These are phyloP conservation scores for Pleurotus ostreatus DNA, from an alignment of 768 basidiomycete genomes.

Conservation along the genomic window DNA sequence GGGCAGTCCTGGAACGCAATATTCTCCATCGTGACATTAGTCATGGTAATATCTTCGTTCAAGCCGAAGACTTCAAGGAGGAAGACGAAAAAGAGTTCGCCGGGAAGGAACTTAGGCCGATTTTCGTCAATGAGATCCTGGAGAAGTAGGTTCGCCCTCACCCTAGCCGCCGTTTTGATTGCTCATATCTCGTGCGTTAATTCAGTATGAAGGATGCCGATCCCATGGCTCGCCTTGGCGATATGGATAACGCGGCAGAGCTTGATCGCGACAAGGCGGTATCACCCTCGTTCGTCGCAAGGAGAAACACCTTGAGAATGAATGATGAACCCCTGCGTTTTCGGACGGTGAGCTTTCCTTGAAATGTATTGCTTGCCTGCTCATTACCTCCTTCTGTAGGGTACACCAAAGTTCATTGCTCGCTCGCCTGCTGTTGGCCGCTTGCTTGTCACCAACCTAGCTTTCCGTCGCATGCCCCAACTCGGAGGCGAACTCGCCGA, in stretches of 20 bases:
- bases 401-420: neutral
- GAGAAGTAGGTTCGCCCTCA: neutral
- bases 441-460: neutral
- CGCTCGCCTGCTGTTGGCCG: constrained; percentile 5
- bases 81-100: neutral
- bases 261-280: no score
- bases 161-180: neutral
- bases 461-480: neutral
- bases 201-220: no score
- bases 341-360: neutral
- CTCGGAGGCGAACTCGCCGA: neutral
- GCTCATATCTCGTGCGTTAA: neutral
- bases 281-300: neutral
- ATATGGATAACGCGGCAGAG: no score
- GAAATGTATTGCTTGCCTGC: no score
- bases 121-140: constrained; percentile 1
- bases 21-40: constrained; percentile 4
- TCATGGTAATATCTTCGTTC: neutral
- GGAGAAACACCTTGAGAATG: neutral
- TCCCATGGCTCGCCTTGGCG: no score
- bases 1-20: neutral
- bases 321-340: neutral
- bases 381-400: neutral
- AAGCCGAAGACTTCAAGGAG: neutral
- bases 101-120: neutral